These are phyloP conservation scores for Cryptosporidium andersoni DNA, from an alignment of 169 alveolate species.

Conservation along the genomic window DNA sequence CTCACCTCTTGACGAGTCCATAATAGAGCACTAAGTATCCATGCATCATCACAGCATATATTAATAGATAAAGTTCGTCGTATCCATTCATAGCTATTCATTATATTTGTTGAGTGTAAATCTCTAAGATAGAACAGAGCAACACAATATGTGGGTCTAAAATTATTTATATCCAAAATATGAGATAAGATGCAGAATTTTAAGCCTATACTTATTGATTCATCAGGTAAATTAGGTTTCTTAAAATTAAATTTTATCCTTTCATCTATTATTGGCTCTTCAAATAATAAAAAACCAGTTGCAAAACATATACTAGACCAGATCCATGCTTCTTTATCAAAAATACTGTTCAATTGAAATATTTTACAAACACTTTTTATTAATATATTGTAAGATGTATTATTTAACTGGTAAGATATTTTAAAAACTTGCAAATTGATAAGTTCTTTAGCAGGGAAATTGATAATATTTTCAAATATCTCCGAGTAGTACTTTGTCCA, in stretches of 20 bases:
- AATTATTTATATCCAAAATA: constrained; percentile 37
- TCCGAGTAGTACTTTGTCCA: constrained; percentile 29
- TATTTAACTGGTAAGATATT: constrained; percentile 9
- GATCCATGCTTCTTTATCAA: no score
- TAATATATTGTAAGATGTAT: not conserved
- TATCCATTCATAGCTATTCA: not conserved
- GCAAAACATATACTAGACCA: no score
- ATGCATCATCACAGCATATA: constrained; percentile 37
- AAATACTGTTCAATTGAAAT: no score
- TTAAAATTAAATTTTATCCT: not conserved
- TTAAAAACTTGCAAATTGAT: not conserved
- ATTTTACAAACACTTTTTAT: no score
- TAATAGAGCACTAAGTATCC: constrained; percentile 42
- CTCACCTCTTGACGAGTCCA: constrained; percentile 4
- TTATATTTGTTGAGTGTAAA: not conserved
- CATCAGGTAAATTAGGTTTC: not conserved
- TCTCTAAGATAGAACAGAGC: constrained; percentile 21
- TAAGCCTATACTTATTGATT: constrained; percentile 5
- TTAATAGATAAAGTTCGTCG: constrained; percentile 15
- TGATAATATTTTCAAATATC: not conserved
- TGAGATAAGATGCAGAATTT: constrained; percentile 26
- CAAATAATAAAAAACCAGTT: no score
- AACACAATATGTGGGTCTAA: constrained; percentile 29
- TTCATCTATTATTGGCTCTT: no score
- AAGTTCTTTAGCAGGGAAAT: not conserved